Conservation (phyloP, 139 green algal genomes). For the Chlorella sp. region DNA sequence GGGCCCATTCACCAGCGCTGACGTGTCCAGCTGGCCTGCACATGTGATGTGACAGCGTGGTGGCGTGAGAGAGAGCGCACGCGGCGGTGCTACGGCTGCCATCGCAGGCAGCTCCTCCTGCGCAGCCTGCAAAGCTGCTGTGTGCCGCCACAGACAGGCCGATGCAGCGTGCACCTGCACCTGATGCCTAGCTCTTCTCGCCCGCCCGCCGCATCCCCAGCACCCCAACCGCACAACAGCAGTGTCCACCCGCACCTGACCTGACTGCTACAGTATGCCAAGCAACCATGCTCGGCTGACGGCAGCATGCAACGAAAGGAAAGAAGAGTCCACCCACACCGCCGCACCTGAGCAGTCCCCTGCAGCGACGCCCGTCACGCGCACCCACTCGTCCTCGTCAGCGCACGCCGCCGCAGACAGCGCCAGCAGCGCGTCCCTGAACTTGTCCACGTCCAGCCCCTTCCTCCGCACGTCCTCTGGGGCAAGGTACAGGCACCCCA, state of each 20-base stretch:
- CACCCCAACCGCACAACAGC: neutral
- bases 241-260: neutral
- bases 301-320: no score
- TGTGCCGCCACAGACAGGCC: no score
- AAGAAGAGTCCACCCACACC: neutral
- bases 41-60: neutral
- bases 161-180: no score
- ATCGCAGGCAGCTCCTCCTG: neutral
- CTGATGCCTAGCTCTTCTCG: no score
- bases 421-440: neutral
- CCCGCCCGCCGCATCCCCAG: no score
- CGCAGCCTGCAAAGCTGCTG: neutral
- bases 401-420: neutral
- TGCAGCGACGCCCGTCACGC: neutral
- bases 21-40: slow-evolving; percentile 1
- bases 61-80: neutral
- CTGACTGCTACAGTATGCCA: neutral
- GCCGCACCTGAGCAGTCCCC: neutral
- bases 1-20: neutral
- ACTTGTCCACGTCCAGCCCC: neutral
- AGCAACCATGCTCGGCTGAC: neutral
- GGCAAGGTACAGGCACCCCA: neutral
- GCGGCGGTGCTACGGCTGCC: neutral
- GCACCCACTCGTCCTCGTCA: slow-evolving; percentile 2
- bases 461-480: neutral